phyloP scores from a whole-genome alignment of 2,329 filamentous ascomycete genomes.

The Neopestalotiopsis rosae region DNA sequence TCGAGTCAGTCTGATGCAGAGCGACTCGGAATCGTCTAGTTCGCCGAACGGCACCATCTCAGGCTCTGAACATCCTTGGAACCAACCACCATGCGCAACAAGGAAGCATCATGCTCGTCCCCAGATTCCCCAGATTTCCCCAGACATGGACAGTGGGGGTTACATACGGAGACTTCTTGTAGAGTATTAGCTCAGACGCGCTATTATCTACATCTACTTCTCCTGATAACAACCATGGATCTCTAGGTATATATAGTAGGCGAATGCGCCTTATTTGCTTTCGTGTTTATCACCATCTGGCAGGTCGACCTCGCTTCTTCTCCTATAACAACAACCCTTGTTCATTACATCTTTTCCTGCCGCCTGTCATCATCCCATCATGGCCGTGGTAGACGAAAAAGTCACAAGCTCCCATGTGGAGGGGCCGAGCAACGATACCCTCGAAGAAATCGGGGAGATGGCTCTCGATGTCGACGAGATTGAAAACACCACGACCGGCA shows the following conservation, averaged over 20 bases:
- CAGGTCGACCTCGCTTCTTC: background rate
- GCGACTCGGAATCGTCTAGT: background rate
- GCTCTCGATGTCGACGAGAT: background rate
- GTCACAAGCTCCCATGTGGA: background rate
- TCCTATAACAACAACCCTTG: background rate
- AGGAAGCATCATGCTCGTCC: background rate
- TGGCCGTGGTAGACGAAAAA: background rate
- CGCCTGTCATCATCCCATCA: background rate
- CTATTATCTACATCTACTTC: background rate
- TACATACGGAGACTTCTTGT: background rate
- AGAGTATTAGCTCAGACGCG: background rate
- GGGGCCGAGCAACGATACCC: background rate
- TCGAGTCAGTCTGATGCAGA: background rate
- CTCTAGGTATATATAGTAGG: background rate
- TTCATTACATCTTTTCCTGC: background rate
- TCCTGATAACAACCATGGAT: background rate
- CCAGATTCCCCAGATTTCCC: constrained; percentile 1
- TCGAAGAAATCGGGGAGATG: background rate
- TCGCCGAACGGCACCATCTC: background rate
- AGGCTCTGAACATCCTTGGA: background rate
- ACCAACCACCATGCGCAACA: background rate
- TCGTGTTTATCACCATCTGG: background rate
- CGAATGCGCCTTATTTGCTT: background rate
- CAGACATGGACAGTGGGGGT: background rate
- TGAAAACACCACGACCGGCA: background rate